These are phyloP conservation scores for Wickerhamiella shivajii DNA, from an alignment of 805 yeast species.

Conservation along the genomic window DNA sequence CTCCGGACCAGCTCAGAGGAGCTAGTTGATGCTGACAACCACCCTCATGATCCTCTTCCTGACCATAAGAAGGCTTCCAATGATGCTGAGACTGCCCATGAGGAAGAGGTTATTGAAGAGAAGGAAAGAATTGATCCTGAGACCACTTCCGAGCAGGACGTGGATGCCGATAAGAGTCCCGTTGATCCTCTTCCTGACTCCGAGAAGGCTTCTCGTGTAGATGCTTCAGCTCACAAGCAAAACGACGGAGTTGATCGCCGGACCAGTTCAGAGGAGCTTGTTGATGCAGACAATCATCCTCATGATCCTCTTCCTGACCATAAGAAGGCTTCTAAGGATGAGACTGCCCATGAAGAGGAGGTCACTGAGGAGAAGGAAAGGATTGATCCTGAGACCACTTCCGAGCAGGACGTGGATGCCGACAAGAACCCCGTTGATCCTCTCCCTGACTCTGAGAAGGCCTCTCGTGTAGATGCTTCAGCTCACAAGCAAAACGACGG, in stretches of 20 bases:
- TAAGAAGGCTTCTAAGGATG: conserved; percentile 5
- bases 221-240: conserved; percentile 1
- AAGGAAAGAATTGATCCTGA: neutral
- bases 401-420: conserved; percentile 6
- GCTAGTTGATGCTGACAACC: conserved; percentile 5
- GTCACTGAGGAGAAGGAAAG: neutral
- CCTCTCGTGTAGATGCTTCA: neutral
- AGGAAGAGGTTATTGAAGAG: neutral
- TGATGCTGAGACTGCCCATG: neutral
- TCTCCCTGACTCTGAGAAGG: conserved; percentile 1
- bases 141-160: conserved; percentile 5
- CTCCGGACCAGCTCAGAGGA: conserved; percentile 2
- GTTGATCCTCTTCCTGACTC: conserved; percentile 2
- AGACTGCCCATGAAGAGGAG: neutral
- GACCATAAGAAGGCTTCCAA: conserved; percentile 1
- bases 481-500: conserved; percentile 1
- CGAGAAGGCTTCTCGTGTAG: neutral
- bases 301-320: conserved; percentile 3
- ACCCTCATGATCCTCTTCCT: conserved; percentile 4
- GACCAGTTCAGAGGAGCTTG: conserved; percentile 1
- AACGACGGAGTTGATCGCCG: neutral
- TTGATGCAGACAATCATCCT: conserved; percentile 6
- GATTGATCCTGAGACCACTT: conserved; percentile 1
- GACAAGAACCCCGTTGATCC: conserved; percentile 7
- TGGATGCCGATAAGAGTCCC: conserved; percentile 4